Base-by-base conservation (phyloP, 2,329 filamentous ascomycete genomes). In the Fusarium domesticum region DNA sequence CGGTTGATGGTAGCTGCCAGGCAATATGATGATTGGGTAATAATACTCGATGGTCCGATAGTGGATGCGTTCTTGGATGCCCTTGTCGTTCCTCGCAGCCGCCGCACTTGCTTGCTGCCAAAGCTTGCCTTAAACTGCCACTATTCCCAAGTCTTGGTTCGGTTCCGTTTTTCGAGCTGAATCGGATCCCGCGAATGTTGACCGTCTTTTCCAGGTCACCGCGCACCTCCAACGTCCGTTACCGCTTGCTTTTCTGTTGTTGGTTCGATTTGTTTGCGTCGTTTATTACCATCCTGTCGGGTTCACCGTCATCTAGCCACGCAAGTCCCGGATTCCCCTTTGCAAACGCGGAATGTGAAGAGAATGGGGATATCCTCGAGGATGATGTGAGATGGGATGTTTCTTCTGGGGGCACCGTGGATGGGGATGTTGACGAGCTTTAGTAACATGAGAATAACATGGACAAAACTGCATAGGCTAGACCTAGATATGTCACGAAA, bases 391-490 rank as follows among this genome's bases (percentile, higher is more conserved):
- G 36, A 48, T 41, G 35, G 31, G 30, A 41, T 34, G 35, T 28
- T 35, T 51, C 25, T 16, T 38, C 34, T 34, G 17, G 23, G 14
- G 28, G 14, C 19, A 12, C 37, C 42, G 25, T 18, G 23, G 43
- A 46, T 23, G 51, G 51, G 51, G 48, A 52, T 47, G 48, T 52
- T 42, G 42, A 41, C 42, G 44, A 52, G 54, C 51, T 54, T 54
- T 55, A 54, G 48, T 52, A 45, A 39, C n/a, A n/a, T n/a, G n/a
- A 44, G 39, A 38, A 35, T 28, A 39, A 10, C 23, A 28, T 8
- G 31, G n/a, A 33, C 31, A 18, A 15, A 15, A 33, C 31, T 16
- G 5, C 31, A 16, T 8, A 33, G 16, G 31, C 31, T 33, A 28
- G 42, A 30, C 35, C 36, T 31, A 32, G 32, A 36, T 20, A 23